Evolutionary conservation across 495 filamentous ascomycete species (phyloP).

Genomic region (Emericellopsis terricola): DNA sequence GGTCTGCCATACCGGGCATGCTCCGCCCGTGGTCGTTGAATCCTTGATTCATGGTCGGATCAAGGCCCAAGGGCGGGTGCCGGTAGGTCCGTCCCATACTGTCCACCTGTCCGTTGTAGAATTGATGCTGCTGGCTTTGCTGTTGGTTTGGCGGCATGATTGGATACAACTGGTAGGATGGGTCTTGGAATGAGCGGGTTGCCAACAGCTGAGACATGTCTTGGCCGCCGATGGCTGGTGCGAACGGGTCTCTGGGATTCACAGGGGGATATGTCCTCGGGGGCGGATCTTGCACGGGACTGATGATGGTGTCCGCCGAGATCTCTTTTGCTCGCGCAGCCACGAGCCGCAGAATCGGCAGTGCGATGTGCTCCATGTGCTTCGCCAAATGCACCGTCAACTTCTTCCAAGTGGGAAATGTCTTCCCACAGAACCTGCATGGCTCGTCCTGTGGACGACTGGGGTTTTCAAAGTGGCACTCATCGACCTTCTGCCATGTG

Average conservation of each 20-base stretch:
- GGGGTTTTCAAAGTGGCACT: constrained; percentile 53
- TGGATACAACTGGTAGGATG: not conserved
- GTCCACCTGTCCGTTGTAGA: constrained; percentile 1
- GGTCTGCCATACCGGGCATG: constrained; percentile 7
- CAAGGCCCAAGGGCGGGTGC: constrained; percentile 2
- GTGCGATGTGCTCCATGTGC: constrained; percentile 87
- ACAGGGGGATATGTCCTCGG: constrained; percentile 19
- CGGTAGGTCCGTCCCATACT: not conserved
- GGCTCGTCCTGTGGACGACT: constrained; percentile 57
- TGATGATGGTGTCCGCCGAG: constrained; percentile 42
- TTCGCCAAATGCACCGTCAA: constrained; percentile 86
- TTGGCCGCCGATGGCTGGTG: constrained; percentile 7
- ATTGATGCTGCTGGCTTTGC: not conserved
- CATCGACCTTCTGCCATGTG: constrained; percentile 63
- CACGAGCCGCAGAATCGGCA: constrained; percentile 71
- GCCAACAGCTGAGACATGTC: not conserved
- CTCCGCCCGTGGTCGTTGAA: constrained; percentile 4
- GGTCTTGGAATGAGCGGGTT: not conserved
- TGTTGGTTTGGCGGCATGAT: constrained; percentile 6
- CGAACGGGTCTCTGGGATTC: too few relatives aligned
- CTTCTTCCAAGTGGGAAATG: constrained; percentile 81
- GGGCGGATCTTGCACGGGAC: constrained; percentile 38
- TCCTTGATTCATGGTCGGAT: constrained; percentile 4
- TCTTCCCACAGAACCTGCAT: constrained; percentile 79
- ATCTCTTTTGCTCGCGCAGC: constrained; percentile 33